Conservation (phyloP, 192 early-diverging fungal species). For the Thamnidium elegans region DNA sequence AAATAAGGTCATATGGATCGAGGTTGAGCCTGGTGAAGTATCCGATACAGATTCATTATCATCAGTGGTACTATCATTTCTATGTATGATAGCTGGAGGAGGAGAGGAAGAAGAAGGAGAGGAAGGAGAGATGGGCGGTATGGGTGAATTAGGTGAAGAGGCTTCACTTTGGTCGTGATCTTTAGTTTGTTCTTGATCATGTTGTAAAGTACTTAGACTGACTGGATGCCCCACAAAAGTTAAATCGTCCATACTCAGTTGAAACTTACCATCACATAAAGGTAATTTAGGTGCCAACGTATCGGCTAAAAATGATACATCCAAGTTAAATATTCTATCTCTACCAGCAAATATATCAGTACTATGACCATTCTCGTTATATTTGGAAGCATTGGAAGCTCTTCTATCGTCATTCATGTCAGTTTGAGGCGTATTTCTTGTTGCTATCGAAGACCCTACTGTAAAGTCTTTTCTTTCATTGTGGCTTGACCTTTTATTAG, state of each 20-base stretch:
- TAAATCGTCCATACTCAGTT: slow-evolving; percentile 81
- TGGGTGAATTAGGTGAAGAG: background rate
- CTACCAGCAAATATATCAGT: slow-evolving; percentile 10
- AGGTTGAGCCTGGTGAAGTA: slow-evolving; percentile 3
- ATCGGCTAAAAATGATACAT: slow-evolving; percentile 74
- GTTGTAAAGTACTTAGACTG: slow-evolving; percentile 56
- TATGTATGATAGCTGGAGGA: background rate
- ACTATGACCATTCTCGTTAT: slow-evolving; percentile 12
- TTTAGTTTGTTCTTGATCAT: background rate
- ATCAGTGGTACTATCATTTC: slow-evolving; percentile 5
- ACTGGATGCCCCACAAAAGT: slow-evolving; percentile 82
- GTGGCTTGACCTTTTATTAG: background rate
- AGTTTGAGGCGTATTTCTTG: background rate
- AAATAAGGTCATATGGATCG: slow-evolving; percentile 66
- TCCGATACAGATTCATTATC: slow-evolving; percentile 1
- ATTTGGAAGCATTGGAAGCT: slow-evolving; percentile 13
- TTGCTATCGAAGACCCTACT: slow-evolving; percentile 9
- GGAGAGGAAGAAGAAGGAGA: background rate
- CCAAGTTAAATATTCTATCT: slow-evolving; percentile 62
- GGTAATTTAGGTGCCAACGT: slow-evolving; percentile 82
- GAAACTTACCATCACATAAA: slow-evolving; percentile 81
- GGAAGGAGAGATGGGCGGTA: background rate
- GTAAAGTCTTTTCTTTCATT: slow-evolving; percentile 8
- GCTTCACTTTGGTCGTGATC: background rate
- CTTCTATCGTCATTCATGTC: slow-evolving; percentile 4